Evolutionary conservation across 208 protist genomes (phyloP).

Genomic region (Tritrichomonas foetus): DNA sequence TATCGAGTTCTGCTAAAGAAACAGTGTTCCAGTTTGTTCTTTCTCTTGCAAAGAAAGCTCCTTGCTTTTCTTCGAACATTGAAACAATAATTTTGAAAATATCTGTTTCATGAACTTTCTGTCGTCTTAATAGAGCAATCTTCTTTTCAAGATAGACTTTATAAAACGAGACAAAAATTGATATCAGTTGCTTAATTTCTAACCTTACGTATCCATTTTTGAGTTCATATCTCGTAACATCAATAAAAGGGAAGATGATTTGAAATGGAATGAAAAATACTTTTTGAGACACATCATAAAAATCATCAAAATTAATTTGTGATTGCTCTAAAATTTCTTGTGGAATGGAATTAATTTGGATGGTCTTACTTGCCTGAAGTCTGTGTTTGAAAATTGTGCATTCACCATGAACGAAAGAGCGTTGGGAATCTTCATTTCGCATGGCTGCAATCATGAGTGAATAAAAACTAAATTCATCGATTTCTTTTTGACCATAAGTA

Average conservation of each 20-base stretch:
- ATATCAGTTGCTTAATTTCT: background rate
- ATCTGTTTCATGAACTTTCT: background rate
- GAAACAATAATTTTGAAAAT: background rate
- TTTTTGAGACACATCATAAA: background rate
- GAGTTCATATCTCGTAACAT: background rate
- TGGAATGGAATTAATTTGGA: background rate
- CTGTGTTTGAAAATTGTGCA: background rate
- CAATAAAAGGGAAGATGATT: background rate
- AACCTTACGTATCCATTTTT: background rate
- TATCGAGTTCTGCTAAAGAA: background rate
- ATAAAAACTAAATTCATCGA: background rate
- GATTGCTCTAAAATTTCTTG: background rate
- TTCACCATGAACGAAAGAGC: background rate
- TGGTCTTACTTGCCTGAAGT: background rate
- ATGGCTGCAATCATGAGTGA: background rate
- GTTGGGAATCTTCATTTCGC: background rate
- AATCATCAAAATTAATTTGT: background rate
- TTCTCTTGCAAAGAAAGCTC: background rate
- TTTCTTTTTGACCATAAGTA: too few relatives aligned
- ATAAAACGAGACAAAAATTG: background rate
- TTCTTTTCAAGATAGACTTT: conserved; percentile 2
- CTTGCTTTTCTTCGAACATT: background rate
- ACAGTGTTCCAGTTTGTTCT: background rate
- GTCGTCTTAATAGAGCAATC: background rate
- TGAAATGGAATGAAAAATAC: background rate